Percentiles rank a stretch among this genome's conserved stretches.
Conservation (phyloP, 2,329 filamentous ascomycete genomes). For the Colletotrichum noveboracense region DNA sequence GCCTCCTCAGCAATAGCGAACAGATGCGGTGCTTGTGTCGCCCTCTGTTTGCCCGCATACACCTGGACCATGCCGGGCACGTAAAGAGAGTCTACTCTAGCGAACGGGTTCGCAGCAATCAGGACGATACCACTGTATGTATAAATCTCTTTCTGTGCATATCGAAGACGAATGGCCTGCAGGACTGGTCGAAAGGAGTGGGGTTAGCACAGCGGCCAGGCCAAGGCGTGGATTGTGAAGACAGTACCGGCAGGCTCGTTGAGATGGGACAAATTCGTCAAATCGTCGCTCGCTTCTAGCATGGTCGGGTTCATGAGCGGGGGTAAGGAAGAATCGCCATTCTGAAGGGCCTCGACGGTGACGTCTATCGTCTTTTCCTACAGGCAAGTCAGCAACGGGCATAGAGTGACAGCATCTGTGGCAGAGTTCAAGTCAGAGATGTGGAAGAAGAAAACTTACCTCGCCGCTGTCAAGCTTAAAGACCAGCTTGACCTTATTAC, state of each 20-base stretch:
- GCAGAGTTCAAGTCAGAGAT: neutral
- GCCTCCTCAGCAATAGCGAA: conserved; percentile 99
- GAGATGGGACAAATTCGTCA: conserved; percentile 96
- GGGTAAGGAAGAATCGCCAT: conserved; percentile 79
- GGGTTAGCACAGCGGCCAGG: neutral
- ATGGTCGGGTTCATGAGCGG: conserved; percentile 98
- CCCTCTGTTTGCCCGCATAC: conserved; percentile 95
- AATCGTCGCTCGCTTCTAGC: conserved; percentile 97
- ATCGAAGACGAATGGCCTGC: conserved; percentile 96
- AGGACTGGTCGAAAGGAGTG: conserved; percentile 65
- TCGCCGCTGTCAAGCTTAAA: conserved; percentile 94
- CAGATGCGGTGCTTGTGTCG: conserved; percentile 95
- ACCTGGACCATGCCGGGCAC: conserved; percentile 99
- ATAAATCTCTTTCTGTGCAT: conserved; percentile 98
- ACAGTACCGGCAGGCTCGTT: conserved; percentile 92
- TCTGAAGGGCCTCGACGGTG: conserved; percentile 75
- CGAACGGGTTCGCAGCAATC: conserved; percentile 98
- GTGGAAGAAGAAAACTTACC: conserved; percentile 53
- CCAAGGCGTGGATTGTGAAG: neutral
- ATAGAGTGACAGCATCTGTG: neutral
- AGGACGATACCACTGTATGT: conserved; percentile 99
- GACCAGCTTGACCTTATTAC: conserved; percentile 84
- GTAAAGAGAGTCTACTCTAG: conserved; percentile 95
- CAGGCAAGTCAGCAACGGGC: conserved; percentile 18
- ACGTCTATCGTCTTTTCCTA: conserved; percentile 84